Conservation (phyloP, 1,284 basidiomycete genomes). For the Apiotrichum domesticum region DNA sequence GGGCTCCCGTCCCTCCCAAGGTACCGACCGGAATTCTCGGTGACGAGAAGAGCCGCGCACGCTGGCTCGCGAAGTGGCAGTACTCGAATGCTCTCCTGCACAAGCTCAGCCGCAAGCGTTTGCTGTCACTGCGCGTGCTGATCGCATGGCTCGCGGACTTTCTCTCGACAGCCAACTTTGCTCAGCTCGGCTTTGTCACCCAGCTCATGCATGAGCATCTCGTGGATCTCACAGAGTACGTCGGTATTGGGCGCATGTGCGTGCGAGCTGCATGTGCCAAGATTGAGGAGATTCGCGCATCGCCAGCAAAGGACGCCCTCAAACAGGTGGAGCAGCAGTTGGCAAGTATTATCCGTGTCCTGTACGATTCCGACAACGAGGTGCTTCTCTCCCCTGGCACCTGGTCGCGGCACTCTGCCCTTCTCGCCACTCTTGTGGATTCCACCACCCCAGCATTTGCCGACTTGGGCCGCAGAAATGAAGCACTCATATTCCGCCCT, state of each 20-base stretch:
- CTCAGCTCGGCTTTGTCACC: conserved; percentile 74
- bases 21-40: conserved; percentile 49
- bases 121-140: conserved; percentile 76
- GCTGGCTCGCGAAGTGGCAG: conserved; percentile 36
- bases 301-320: conserved; percentile 24
- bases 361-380: conserved; percentile 30
- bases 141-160: conserved; percentile 78
- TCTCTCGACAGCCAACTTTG: conserved; percentile 67
- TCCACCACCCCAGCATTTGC: conserved; percentile 12
- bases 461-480: conserved; percentile 62
- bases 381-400: conserved; percentile 41
- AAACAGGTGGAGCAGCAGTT: conserved; percentile 30
- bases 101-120: conserved; percentile 69
- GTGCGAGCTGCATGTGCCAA: conserved; percentile 47
- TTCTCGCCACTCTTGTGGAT: conserved; percentile 23
- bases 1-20: conserved; percentile 48
- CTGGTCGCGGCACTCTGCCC: conserved; percentile 53
- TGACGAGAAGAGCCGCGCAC: conserved; percentile 33
- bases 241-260: conserved; percentile 30
- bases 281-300: conserved; percentile 53
- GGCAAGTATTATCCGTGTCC: conserved; percentile 27
- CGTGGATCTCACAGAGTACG: conserved; percentile 57
- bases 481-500: conserved; percentile 67
- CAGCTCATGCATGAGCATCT: conserved; percentile 74
- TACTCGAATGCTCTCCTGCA: conserved; percentile 60